Percentiles rank a stretch among this genome's conserved stretches.
phyloP scores from a whole-genome alignment of 176 grass and related monocot genomes.

The Triticum monococcum region DNA sequence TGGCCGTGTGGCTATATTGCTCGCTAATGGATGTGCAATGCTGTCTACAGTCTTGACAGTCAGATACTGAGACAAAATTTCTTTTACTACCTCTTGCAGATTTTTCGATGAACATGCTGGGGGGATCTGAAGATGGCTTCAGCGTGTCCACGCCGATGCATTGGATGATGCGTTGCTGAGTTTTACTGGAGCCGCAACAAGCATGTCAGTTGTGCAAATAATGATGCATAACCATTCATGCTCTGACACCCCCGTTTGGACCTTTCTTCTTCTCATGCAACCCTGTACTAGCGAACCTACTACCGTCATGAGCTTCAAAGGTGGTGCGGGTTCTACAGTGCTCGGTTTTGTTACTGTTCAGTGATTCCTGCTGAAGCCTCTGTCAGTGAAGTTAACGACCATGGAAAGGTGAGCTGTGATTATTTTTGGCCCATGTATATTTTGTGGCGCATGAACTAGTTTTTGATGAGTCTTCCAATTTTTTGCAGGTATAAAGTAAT shows the following conservation, averaged over 20 bases:
- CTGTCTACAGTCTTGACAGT: not conserved
- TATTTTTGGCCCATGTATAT: not conserved
- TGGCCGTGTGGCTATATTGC: too few species aligned
- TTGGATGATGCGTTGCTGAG: conserved; percentile 12
- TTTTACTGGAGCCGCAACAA: conserved; percentile 35
- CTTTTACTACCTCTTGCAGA: conserved; percentile 24
- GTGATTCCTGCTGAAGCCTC: conserved; percentile 31
- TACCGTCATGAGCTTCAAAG: conserved; percentile 27
- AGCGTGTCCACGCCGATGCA: not conserved
- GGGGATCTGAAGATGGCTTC: conserved; percentile 42
- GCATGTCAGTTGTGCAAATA: conserved; percentile 47
- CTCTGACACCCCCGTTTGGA: conserved; percentile 28
- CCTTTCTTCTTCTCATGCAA: conserved; percentile 52
- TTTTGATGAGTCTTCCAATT: not conserved
- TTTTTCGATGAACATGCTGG: conserved; percentile 38
- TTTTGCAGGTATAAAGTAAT: conserved; percentile 69
- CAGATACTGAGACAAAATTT: not conserved
- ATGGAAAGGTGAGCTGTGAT: conserved; percentile 51
- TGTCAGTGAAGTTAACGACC: conserved; percentile 17
- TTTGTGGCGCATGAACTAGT: not conserved
- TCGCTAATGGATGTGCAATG: not conserved
- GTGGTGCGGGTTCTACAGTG: conserved; percentile 3
- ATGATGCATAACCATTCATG: conserved; percentile 47
- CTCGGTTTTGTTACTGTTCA: conserved; percentile 34
- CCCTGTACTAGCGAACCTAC: conserved; percentile 4